These are phyloP conservation scores for Dothiorella sarmentorum DNA, from an alignment of 2,329 filamentous ascomycete genomes.

Conservation along the genomic window DNA sequence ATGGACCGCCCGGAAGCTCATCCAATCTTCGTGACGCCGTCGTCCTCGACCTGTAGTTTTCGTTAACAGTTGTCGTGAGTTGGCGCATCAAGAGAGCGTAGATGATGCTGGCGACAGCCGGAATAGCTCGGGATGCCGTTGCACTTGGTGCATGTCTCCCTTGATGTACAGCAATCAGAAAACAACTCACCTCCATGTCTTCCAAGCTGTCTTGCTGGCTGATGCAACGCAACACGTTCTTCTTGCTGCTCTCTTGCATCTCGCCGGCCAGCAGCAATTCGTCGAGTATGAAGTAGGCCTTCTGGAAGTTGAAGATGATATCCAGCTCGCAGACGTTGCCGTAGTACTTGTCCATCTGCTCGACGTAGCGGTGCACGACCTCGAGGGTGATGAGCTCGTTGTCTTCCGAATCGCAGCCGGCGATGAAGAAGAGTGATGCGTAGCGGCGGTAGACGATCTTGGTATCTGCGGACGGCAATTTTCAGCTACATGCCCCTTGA, in stretches of 20 bases:
- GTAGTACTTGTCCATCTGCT: conserved; percentile 99
- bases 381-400: conserved; percentile 98
- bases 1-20: background rate
- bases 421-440: conserved; percentile 98
- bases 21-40: conserved; percentile 31
- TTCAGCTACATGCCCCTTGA: conserved; percentile 24
- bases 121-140: background rate
- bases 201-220: conserved; percentile 96
- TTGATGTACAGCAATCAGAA: background rate
- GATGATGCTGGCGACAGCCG: conserved; percentile 12
- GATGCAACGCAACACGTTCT: conserved; percentile 95
- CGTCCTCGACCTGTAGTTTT: conserved; percentile 37
- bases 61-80: background rate
- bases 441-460: conserved; percentile 99
- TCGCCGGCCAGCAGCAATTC: conserved; percentile 93
- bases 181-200: conserved; percentile 90
- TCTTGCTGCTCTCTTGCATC: conserved; percentile 98
- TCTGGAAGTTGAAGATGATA: conserved; percentile 99
- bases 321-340: conserved; percentile 99
- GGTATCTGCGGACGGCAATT: conserved; percentile 61
- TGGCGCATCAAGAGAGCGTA: background rate
- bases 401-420: conserved; percentile 92
- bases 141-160: background rate
- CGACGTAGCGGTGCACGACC: conserved; percentile 97
- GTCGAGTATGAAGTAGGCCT: conserved; percentile 98